Evolutionary conservation across 2,329 filamentous ascomycete genomes (phyloP).

Genomic region (Bipolaris cookei): DNA sequence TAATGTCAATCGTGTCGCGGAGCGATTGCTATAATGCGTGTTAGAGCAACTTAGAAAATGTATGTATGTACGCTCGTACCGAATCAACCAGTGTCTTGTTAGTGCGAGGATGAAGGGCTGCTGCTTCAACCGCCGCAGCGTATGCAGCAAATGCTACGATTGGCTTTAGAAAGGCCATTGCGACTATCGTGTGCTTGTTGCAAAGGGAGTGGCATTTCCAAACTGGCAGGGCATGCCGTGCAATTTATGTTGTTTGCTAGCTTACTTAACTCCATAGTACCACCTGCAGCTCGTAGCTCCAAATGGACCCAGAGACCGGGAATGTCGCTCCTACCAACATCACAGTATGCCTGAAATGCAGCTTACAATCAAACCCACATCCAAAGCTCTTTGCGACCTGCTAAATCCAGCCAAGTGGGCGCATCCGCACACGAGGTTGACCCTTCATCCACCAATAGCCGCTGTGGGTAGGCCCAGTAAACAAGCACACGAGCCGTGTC

Average conservation of each 20-base stretch:
- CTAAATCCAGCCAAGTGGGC: constrained; percentile 22
- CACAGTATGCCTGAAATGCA: constrained; percentile 17
- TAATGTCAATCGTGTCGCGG: constrained; percentile 32
- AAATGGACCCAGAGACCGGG: constrained; percentile 19
- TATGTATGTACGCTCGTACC: constrained; percentile 14
- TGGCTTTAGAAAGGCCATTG: constrained; percentile 31
- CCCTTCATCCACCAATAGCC: constrained; percentile 21
- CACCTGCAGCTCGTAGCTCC: constrained; percentile 2
- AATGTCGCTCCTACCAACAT: constrained; percentile 16
- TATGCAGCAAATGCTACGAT: constrained; percentile 32
- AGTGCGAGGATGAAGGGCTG: constrained; percentile 30
- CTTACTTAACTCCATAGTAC: not conserved
- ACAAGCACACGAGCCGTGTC: constrained; percentile 26
- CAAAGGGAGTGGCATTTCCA: constrained; percentile 2
- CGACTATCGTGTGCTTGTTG: not conserved
- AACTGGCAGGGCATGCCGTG: constrained; percentile 1
- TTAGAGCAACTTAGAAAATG: not conserved
- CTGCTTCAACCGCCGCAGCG: constrained; percentile 28
- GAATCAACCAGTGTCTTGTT: constrained; percentile 37
- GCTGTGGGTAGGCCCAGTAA: constrained; percentile 10
- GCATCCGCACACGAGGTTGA: constrained; percentile 14
- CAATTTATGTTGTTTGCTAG: constrained; percentile 23
- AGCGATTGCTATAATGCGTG: constrained; percentile 26
- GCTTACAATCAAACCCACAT: constrained; percentile 17
- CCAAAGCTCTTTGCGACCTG: constrained; percentile 24